Percentiles rank a stretch among this genome's conserved stretches.
phyloP scores from a whole-genome alignment of 2,329 filamentous ascomycete species.

The Escovopsis sp. region DNA sequence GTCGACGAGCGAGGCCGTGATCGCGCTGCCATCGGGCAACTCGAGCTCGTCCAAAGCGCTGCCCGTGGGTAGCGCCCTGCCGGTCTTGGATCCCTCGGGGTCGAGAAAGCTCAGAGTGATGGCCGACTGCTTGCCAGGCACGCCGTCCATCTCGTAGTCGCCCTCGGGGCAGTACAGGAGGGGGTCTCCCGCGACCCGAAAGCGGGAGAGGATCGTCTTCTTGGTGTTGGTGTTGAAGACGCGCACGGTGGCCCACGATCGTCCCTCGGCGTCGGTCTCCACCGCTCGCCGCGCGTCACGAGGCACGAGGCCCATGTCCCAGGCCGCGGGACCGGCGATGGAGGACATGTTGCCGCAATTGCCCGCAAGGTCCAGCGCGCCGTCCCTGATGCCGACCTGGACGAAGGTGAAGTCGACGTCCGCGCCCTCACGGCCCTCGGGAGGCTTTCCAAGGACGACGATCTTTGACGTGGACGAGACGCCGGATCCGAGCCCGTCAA shows the following conservation, averaged over 20 bases:
- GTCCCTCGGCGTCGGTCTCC: constrained; percentile 11
- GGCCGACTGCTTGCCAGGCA: constrained; percentile 39
- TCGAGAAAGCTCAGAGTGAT: constrained; percentile 46
- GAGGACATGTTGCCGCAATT: constrained; percentile 66
- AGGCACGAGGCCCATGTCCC: constrained; percentile 16
- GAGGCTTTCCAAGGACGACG: constrained; percentile 44
- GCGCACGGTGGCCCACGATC: constrained; percentile 31
- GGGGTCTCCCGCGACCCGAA: constrained; percentile 29
- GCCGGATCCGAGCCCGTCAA: constrained; percentile 57
- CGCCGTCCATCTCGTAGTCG: constrained; percentile 47
- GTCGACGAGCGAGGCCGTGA: constrained; percentile 43
- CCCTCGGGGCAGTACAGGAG: constrained; percentile 22
- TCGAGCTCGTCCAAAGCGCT: constrained; percentile 35
- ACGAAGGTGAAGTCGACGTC: constrained; percentile 61
- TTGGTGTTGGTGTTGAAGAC: constrained; percentile 59
- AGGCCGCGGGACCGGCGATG: constrained; percentile 41
- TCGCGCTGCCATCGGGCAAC: constrained; percentile 15
- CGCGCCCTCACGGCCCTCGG: constrained; percentile 12
- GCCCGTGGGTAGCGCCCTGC: constrained; percentile 34
- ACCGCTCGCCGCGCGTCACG: constrained; percentile 1
- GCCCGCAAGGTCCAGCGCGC: constrained; percentile 46
- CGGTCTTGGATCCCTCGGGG: constrained; percentile 49
- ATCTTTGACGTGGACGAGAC: constrained; percentile 57
- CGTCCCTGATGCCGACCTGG: constrained; percentile 47
- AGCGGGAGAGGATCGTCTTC: constrained; percentile 45